These are phyloP conservation scores for Cicer judaicum DNA, from an alignment of 306 rosid species.

Conservation along the genomic window DNA sequence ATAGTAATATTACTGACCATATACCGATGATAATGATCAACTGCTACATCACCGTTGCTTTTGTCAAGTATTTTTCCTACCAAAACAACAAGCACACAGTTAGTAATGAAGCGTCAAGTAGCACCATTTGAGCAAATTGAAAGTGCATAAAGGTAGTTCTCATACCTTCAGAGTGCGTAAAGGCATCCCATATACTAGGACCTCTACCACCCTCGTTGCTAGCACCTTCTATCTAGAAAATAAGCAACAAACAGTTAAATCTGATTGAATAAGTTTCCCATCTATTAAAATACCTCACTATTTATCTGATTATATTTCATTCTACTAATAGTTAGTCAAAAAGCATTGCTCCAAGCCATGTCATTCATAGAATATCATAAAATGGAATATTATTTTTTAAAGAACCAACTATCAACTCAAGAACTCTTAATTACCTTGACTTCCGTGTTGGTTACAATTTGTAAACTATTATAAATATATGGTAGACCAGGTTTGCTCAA, in stretches of 20 bases:
- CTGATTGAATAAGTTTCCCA: not conserved
- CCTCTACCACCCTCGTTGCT: slow-evolving; percentile 80
- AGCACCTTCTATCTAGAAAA: slow-evolving; percentile 87
- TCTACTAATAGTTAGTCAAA: slow-evolving; percentile 18
- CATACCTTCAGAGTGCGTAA: slow-evolving; percentile 72
- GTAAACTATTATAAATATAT: slow-evolving; percentile 13
- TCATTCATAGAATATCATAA: slow-evolving; percentile 5
- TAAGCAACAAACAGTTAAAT: slow-evolving; percentile 39
- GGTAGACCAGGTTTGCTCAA: slow-evolving; percentile 16
- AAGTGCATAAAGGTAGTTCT: slow-evolving; percentile 23
- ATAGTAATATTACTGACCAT: slow-evolving; percentile 63
- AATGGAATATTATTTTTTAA: not conserved
- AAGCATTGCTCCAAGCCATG: not conserved
- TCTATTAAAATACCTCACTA: slow-evolving; percentile 17
- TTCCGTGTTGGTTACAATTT: slow-evolving; percentile 1
- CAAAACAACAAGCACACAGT: slow-evolving; percentile 39
- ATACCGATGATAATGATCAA: slow-evolving; percentile 87
- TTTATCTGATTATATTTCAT: slow-evolving; percentile 18
- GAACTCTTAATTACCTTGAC: not conserved
- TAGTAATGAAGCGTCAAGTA: slow-evolving; percentile 29
- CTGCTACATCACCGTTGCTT: slow-evolving; percentile 88
- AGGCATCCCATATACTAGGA: slow-evolving; percentile 89
- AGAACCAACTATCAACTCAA: not conserved
- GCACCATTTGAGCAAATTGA: slow-evolving; percentile 14
- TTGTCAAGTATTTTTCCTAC: slow-evolving; percentile 72